A percentile compares a stretch with the other conserved stretches of the same genome.
Evolutionary conservation across 169 alveolate genomes (phyloP).

Genomic region (Eimeria sp.): DNA sequence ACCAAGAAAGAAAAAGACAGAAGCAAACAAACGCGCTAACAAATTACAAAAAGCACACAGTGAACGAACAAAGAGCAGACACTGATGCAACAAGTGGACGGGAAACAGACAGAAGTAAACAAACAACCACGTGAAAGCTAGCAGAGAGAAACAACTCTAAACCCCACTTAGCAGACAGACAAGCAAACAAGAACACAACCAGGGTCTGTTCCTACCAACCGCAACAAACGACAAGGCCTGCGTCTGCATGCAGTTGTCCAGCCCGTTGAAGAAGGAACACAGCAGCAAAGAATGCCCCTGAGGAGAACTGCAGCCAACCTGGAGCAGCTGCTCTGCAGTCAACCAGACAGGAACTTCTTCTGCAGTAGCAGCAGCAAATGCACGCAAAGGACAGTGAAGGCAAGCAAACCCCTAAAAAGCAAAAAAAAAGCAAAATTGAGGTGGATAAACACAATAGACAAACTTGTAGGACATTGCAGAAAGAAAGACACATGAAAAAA

Average conservation of each 20-base stretch:
- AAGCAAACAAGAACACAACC: not conserved
- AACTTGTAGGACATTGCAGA: not conserved
- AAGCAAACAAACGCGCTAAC: not conserved
- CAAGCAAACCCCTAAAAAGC: not conserved
- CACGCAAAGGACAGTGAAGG: not conserved
- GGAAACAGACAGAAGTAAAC: no score
- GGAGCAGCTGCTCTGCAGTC: slow-evolving; percentile 53
- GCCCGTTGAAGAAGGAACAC: slow-evolving; percentile 74
- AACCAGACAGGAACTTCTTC: slow-evolving; percentile 61
- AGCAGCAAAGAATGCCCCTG: slow-evolving; percentile 58
- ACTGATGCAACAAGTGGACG: no score
- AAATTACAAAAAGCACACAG: no score
- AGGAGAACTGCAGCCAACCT: slow-evolving; percentile 71
- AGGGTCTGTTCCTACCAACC: slow-evolving; percentile 4
- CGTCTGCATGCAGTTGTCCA: slow-evolving; percentile 72
- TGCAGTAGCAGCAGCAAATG: slow-evolving; percentile 27
- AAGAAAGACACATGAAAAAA: not conserved
- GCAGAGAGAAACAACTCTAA: not conserved
- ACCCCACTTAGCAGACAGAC: no score
- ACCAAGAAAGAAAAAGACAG: not conserved
- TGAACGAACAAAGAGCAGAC: no score
- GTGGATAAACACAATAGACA: not conserved
- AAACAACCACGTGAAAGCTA: not conserved
- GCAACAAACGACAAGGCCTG: slow-evolving; percentile 35
- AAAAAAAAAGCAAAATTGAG: not conserved